A percentile compares a stretch with the other conserved stretches of the same genome.
phyloP scores from a whole-genome alignment of 73 alveolate genomes.

The Blepharisma stoltei region DNA sequence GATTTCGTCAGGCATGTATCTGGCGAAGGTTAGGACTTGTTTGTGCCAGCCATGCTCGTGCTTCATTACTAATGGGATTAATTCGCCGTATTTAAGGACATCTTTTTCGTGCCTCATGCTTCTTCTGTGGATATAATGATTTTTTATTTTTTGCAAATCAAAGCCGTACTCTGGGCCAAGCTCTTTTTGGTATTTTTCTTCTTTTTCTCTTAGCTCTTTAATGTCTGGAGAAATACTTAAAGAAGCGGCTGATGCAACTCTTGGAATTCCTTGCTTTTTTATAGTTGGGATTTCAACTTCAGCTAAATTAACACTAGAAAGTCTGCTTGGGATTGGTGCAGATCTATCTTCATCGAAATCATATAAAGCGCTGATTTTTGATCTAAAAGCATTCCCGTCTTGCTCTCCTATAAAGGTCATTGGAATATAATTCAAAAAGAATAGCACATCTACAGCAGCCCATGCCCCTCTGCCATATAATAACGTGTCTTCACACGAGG shows the following conservation, averaged over 20 bases:
- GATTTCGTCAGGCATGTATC: slow-evolving; percentile 83
- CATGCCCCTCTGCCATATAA: slow-evolving; percentile 94
- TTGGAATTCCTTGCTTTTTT: slow-evolving; percentile 17
- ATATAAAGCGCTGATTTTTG: slow-evolving; percentile 47
- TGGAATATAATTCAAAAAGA: slow-evolving; percentile 93
- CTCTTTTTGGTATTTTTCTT: slow-evolving; percentile 50
- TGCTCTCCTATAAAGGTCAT: slow-evolving; percentile 95
- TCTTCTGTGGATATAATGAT: slow-evolving; percentile 89
- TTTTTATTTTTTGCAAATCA: slow-evolving; percentile 79
- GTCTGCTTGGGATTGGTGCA: slow-evolving; percentile 26
- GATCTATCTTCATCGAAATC: slow-evolving; percentile 39
- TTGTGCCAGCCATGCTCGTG: slow-evolving; percentile 69
- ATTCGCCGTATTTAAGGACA: slow-evolving; percentile 83
- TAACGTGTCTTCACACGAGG: too few relatives aligned
- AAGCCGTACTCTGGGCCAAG: slow-evolving; percentile 88
- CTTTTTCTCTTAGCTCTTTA: slow-evolving; percentile 46
- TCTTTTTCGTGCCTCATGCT: slow-evolving; percentile 77
- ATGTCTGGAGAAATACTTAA: slow-evolving; percentile 55
- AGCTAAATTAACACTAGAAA: slow-evolving; percentile 5
- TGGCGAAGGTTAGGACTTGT: slow-evolving; percentile 86
- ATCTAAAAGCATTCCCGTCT: slow-evolving; percentile 80
- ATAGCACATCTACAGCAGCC: slow-evolving; percentile 95
- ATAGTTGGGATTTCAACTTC: background rate
- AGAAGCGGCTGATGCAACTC: slow-evolving; percentile 54
- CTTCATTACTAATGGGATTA: slow-evolving; percentile 67